Base-by-base conservation (phyloP, 2,329 filamentous ascomycete genomes). In the Colletotrichum tamarilloi region DNA sequence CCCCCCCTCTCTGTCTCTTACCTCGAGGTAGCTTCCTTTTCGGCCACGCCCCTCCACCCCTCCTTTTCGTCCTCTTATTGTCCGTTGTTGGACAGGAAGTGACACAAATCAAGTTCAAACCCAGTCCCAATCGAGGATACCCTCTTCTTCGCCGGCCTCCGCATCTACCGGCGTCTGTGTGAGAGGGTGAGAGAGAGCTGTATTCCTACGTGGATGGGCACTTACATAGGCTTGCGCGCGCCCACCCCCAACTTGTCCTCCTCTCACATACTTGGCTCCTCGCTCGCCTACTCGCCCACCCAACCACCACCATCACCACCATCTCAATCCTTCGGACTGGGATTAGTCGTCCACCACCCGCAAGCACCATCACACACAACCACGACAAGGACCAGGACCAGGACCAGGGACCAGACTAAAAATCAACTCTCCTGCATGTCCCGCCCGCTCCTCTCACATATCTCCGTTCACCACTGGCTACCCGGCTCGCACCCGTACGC, bases 351-450 rank as follows among this genome's bases (percentile, higher is more conserved):
- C 60, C 42, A 30, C 14, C 49, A 32, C 52, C 52, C 55, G 35
- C 38, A 22, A 56, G 56, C 30, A 63, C 65, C 49, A 62, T 22
- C 65, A 57, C 57, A 38, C 65, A 57, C 57, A 38, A 58, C 46
- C 42, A 56, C 24, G 42, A 49, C 32, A 35, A 35, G 32, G 32
- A 38, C 58, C 52, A 53, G 59, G n/a, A 24, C 59, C 46, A 28
- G n/a, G 32, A 63, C 60, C 62, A 56, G 46, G 46, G 49, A 32
- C 14, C 46, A 16, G 66, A 64, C 60, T 49, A 64, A 60, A 58
- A 58, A 56, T 22, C 30, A 68, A 63, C 46, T 58, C 42, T 69
- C 70, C 67, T 73, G 70, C 70, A 73, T 73, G 55, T 65, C 35
- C 70, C 56, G 60, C 70, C 70, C 67, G 55, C 60, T 70, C 55